These are phyloP conservation scores for Penicillium macrosclerotiorum DNA, from an alignment of 495 filamentous ascomycete species.

Conservation along the genomic window DNA sequence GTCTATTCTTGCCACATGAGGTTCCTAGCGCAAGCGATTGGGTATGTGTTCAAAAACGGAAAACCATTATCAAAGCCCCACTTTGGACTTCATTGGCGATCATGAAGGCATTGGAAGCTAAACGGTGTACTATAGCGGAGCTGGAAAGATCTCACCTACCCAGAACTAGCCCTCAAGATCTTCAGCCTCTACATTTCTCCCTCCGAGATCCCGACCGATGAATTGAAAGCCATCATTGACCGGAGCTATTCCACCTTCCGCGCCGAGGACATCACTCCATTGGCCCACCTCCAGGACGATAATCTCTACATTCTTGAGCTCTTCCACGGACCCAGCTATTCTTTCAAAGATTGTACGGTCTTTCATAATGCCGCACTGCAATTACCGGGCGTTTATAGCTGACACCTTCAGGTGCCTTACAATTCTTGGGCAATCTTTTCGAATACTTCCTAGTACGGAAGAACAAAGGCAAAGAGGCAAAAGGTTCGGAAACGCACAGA, in stretches of 20 bases:
- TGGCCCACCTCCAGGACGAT: conserved; percentile 60
- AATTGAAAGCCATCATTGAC: conserved; percentile 77
- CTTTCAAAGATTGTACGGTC: neutral
- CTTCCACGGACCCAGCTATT: conserved; percentile 95
- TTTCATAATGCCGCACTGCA: neutral
- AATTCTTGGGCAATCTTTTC: conserved; percentile 92
- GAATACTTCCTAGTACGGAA: conserved; percentile 88
- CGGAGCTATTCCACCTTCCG: conserved; percentile 87
- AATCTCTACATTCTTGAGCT: conserved; percentile 86
- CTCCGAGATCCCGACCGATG: conserved; percentile 74
- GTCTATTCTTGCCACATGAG: conserved; percentile 85
- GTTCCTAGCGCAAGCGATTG: conserved; percentile 91
- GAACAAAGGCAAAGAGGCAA: conserved; percentile 77
- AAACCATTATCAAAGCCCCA: too few species aligned
- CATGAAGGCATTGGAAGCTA: conserved; percentile 19
- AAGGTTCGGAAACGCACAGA: too few species aligned
- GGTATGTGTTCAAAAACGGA: too few species aligned
- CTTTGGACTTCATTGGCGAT: conserved; percentile 72
- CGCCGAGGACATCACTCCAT: conserved; percentile 64
- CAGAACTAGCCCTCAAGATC: conserved; percentile 55
- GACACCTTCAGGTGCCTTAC: conserved; percentile 82
- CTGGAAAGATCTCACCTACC: neutral
- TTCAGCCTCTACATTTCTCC: conserved; percentile 78
- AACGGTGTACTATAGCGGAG: neutral
- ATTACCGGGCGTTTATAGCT: conserved; percentile 8